Percentiles rank a stretch among this genome's conserved stretches.
Conservation (phyloP, 192 early-diverging fungal genomes). For the Dimargaris xerosporica region DNA sequence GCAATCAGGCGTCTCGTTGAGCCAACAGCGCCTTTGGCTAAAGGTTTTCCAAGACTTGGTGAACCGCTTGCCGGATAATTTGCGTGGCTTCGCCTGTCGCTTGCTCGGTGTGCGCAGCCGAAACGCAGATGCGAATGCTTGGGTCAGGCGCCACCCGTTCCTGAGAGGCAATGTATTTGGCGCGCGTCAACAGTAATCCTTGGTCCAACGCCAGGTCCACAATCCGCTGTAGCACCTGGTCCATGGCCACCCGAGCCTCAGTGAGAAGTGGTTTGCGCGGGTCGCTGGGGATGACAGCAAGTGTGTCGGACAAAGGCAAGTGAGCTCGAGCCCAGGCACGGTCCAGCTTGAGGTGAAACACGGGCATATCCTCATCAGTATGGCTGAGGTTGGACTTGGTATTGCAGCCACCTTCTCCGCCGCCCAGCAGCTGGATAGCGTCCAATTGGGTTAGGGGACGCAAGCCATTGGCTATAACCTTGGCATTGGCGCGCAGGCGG, state of each 20-base stretch:
- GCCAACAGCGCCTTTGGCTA: too few species aligned
- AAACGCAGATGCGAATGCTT: constrained; percentile 69
- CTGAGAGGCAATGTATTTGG: constrained; percentile 74
- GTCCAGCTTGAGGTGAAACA: constrained; percentile 65
- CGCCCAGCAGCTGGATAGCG: constrained; percentile 32
- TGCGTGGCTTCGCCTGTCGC: constrained; percentile 74
- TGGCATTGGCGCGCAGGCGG: constrained; percentile 41
- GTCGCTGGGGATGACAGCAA: not conserved
- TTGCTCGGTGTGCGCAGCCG: constrained; percentile 57
- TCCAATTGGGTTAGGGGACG: constrained; percentile 37
- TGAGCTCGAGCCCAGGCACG: constrained; percentile 17
- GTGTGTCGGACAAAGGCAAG: not conserved
- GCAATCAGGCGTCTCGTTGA: too few species aligned
- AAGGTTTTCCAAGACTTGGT: constrained; percentile 32
- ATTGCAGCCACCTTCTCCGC: too few species aligned
- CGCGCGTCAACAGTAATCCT: constrained; percentile 70
- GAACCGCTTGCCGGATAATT: constrained; percentile 55
- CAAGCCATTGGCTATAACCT: not conserved
- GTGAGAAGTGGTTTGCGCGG: not conserved
- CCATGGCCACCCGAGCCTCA: constrained; percentile 24
- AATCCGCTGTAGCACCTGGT: constrained; percentile 55
- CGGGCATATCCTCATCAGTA: constrained; percentile 39
- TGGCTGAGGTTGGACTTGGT: too few species aligned
- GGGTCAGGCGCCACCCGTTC: constrained; percentile 59
- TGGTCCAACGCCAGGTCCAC: constrained; percentile 67